Evolutionary conservation across 306 rosid genomes (phyloP).

Genomic region (Erythrophleum fordii): DNA sequence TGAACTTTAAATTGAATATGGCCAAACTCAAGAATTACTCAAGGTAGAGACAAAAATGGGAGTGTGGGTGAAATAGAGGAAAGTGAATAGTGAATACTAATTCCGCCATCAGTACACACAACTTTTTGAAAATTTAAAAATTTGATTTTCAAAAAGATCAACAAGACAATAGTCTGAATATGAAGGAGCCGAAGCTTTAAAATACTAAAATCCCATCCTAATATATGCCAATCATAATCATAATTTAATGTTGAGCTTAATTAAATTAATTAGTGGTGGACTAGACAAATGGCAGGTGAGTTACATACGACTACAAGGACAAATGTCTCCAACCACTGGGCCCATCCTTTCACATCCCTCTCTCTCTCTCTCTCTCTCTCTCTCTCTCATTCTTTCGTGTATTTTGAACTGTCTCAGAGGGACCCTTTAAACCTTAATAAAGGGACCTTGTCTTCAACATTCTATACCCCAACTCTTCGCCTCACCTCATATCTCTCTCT

Average conservation of each 20-base stretch:
- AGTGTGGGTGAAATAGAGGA: slow-evolving; percentile 24
- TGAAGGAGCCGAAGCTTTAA: slow-evolving; percentile 16
- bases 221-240: not conserved
- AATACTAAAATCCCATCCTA: slow-evolving; percentile 7
- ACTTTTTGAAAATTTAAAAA: slow-evolving; percentile 6
- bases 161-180: no score
- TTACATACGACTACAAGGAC: slow-evolving; percentile 51
- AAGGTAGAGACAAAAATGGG: slow-evolving; percentile 21
- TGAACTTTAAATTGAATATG: slow-evolving; percentile 28
- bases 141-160: not conserved
- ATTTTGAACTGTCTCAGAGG: slow-evolving; percentile 52
- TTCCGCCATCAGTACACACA: not conserved
- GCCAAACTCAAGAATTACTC: slow-evolving; percentile 20
- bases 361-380: slow-evolving; percentile 13
- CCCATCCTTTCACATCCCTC: slow-evolving; percentile 29
- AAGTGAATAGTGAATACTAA: slow-evolving; percentile 12
- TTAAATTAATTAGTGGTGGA: slow-evolving; percentile 22
- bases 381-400: slow-evolving; percentile 8
- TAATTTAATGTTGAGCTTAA: slow-evolving; percentile 30
- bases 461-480: slow-evolving; percentile 40
- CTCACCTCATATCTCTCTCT: not conserved
- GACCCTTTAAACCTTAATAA: slow-evolving; percentile 85
- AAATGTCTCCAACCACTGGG: slow-evolving; percentile 63
- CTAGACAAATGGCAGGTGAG: slow-evolving; percentile 53
- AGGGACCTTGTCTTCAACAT: slow-evolving; percentile 77